Conservation (phyloP, 768 basidiomycete genomes). For the Leccinum imitatum region DNA sequence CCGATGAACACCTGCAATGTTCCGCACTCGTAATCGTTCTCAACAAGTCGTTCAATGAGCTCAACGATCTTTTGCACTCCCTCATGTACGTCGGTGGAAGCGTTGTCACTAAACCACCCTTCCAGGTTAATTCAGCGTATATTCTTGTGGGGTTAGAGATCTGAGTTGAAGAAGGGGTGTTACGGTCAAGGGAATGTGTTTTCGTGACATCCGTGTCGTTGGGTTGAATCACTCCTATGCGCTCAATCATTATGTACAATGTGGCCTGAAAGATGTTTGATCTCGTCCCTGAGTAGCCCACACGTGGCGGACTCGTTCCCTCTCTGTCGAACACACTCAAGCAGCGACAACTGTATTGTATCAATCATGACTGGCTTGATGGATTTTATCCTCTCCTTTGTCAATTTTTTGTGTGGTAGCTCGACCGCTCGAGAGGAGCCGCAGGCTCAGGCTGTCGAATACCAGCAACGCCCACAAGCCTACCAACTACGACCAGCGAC, state of each 20-base stretch:
- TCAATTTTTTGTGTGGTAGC: conserved; percentile 24
- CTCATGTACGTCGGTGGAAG: conserved; percentile 91
- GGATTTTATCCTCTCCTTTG: conserved; percentile 28
- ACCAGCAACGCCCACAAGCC: conserved; percentile 5
- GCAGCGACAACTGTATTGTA: neutral
- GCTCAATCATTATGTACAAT: conserved; percentile 14
- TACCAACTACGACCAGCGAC: conserved; percentile 7
- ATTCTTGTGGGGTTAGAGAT: conserved; percentile 88
- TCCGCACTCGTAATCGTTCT: conserved; percentile 77
- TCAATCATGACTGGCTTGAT: conserved; percentile 23
- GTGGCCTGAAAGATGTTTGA: neutral
- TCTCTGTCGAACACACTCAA: neutral
- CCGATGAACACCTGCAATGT: conserved; percentile 80
- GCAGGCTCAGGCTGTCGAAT: neutral
- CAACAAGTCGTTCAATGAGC: conserved; percentile 66
- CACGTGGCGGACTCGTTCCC: neutral
- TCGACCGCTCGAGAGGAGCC: conserved; percentile 15
- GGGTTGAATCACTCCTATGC: conserved; percentile 21
- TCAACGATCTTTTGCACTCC: conserved; percentile 79
- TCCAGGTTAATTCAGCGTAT: conserved; percentile 72
- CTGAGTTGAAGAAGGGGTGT: conserved; percentile 30
- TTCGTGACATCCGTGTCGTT: conserved; percentile 19
- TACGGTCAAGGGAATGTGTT: conserved; percentile 31
- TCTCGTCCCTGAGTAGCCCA: neutral
- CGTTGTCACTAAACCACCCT: conserved; percentile 79